These are phyloP conservation scores for Lantana camara DNA, from an alignment of 257 asterid genomes.

Conservation along the genomic window DNA sequence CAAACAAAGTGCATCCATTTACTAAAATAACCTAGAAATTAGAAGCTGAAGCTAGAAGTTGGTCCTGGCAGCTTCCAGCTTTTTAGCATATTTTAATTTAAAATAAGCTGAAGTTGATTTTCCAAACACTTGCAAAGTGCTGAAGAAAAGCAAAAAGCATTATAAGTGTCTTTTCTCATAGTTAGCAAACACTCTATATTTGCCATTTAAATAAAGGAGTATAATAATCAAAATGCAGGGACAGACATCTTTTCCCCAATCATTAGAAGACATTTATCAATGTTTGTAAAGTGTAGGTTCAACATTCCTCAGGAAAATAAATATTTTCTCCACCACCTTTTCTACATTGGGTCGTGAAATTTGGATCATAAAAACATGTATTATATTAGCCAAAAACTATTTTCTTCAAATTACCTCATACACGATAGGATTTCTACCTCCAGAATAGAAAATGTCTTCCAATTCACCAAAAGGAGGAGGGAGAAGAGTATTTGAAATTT, in stretches of 20 bases:
- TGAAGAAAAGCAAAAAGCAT: no score
- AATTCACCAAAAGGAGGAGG: constrained; percentile 94
- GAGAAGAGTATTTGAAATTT: constrained; percentile 71
- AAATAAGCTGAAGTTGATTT: no score
- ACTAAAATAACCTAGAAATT: no score
- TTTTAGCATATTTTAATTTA: no score
- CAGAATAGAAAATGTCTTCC: constrained; percentile 79
- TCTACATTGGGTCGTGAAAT: no score
- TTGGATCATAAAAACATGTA: no score
- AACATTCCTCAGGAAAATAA: constrained; percentile 11
- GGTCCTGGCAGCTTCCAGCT: no score
- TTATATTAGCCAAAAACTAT: constrained; percentile 6
- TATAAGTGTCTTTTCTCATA: no score
- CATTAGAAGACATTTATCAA: neutral
- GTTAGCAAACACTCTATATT: constrained; percentile 9
- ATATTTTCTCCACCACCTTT: no score
- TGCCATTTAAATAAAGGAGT: constrained; percentile 15
- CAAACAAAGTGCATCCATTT: no score
- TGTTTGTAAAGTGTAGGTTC: neutral
- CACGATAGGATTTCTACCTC: constrained; percentile 76
- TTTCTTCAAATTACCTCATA: constrained; percentile 61
- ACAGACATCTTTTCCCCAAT: neutral
- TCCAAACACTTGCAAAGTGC: no score
- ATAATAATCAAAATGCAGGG: neutral
- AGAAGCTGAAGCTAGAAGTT: no score